Evolutionary conservation across 2,329 filamentous ascomycete genomes (phyloP).

Genomic region (Coniochaeta sp.): DNA sequence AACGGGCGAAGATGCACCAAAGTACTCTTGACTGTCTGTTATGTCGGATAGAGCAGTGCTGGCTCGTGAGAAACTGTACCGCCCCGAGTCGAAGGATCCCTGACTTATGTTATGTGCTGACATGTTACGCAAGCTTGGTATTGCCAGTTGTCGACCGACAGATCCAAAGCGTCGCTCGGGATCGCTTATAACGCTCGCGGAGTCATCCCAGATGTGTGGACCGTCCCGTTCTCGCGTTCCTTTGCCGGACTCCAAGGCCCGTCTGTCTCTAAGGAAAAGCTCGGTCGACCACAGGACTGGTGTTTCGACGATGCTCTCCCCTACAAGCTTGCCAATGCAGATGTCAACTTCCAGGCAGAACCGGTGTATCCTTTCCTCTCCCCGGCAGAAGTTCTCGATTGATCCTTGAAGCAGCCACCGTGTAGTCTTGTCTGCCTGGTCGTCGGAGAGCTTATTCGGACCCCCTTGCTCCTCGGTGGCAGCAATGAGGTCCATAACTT

Average conservation of each 20-base stretch:
- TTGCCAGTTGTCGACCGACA: slow-evolving; percentile 40
- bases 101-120: slow-evolving; percentile 59
- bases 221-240: slow-evolving; percentile 33
- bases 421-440: slow-evolving; percentile 78
- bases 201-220: slow-evolving; percentile 40
- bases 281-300: slow-evolving; percentile 91
- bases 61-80: slow-evolving; percentile 52
- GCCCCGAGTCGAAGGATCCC: slow-evolving; percentile 62
- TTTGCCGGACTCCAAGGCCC: slow-evolving; percentile 40
- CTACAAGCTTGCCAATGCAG: slow-evolving; percentile 78
- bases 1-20: slow-evolving; percentile 61
- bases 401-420: slow-evolving; percentile 76
- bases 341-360: slow-evolving; percentile 87
- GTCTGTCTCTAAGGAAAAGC: slow-evolving; percentile 72
- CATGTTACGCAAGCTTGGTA: slow-evolving; percentile 44
- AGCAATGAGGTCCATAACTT: slow-evolving; percentile 81
- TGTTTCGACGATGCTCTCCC: slow-evolving; percentile 74
- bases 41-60: slow-evolving; percentile 56
- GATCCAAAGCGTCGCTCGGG: slow-evolving; percentile 39
- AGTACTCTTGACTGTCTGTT: slow-evolving; percentile 63
- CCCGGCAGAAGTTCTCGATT: slow-evolving; percentile 89
- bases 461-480: slow-evolving; percentile 79
- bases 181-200: slow-evolving; percentile 48
- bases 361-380: slow-evolving; percentile 89
- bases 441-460: slow-evolving; percentile 91